Evolutionary conservation across 495 filamentous ascomycete species (phyloP).

Genomic region (Beverwykella pulmonaria): DNA sequence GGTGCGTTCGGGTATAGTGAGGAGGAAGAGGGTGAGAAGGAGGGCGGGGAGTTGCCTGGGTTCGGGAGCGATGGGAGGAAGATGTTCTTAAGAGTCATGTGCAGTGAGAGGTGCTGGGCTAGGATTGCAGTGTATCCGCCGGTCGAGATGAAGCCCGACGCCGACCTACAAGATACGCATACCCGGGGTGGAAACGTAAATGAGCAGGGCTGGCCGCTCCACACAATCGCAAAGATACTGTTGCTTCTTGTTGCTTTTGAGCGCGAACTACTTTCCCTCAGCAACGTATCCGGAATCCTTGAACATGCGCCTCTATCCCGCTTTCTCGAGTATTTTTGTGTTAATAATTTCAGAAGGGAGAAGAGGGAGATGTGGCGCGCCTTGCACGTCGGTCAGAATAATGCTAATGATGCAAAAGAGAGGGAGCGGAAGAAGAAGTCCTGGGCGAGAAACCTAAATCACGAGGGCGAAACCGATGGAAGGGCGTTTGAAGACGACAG

Average conservation of each 20-base stretch:
- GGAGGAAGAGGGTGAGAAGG: neutral
- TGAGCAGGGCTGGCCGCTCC: neutral
- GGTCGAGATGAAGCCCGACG: no score
- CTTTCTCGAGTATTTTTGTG: neutral
- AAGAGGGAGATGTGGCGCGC: constrained; percentile 1
- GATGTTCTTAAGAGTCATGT: neutral
- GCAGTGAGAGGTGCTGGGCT: neutral
- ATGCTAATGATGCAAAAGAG: neutral
- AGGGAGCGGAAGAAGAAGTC: neutral
- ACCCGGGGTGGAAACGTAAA: neutral
- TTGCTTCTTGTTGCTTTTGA: constrained; percentile 5
- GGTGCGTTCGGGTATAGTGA: neutral
- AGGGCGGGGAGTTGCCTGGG: no score
- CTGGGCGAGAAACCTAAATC: neutral
- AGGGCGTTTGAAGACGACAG: constrained; percentile 2
- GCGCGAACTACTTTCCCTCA: constrained; percentile 8
- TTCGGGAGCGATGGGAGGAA: neutral
- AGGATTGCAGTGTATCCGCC: neutral
- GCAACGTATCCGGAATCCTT: neutral
- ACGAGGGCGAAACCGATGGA: neutral
- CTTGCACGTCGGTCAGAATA: neutral
- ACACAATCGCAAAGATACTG: neutral
- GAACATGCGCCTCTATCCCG: neutral
- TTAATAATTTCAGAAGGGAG: constrained; percentile 4
- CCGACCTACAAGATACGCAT: neutral